Evolutionary conservation across 345 rosid species (phyloP), one percentile per base, ranked within the genome.

Genomic region (Luvunga scandens): DNA sequence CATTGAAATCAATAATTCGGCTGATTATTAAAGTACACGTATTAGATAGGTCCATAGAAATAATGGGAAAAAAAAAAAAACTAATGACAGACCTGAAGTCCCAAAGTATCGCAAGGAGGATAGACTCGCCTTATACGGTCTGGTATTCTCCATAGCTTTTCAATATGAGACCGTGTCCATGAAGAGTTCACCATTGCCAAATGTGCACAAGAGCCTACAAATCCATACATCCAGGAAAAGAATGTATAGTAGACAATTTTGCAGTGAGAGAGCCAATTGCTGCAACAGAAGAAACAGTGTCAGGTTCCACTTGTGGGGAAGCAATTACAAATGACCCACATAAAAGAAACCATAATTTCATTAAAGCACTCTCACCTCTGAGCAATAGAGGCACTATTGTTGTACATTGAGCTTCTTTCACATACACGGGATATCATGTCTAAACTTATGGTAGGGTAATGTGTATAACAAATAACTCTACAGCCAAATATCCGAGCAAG

Each of bases 111-210:
- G 76, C 99, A 94, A 59, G 98, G 97, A 65, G 99, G 99, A 77
- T 94, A 96, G 34, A 94, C 97, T 72, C 93, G 88, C 86, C 75
- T 92, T 53, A 80, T 92, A 45, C 91, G 87, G 53, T 85, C 78
- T 0, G 94, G 95, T 78, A 92, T 88, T 72, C 83, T 80, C 98
- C 99, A 94, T 71, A 94, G 94, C 76, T 88, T 89, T 84, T 89
- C 89, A 62, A 96, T 90, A 84, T 96, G 99, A 22, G 91, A 88
- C 66, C 69, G 87, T 39, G 98, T 96, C 99, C 99, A 96, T 19
- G 98, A 96, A 81, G 99, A 96, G 81, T 96, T 96, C 33, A 96
- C 98, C 94, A 96, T 90, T 21, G 90, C 97, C 81, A 94, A 87
- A 76, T 94, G 95, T 55, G 98, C 84, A 76, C 89, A 90, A 28